Base-by-base conservation (phyloP, 352 stramenopile genomes). In the Phytophthora lateralis region DNA sequence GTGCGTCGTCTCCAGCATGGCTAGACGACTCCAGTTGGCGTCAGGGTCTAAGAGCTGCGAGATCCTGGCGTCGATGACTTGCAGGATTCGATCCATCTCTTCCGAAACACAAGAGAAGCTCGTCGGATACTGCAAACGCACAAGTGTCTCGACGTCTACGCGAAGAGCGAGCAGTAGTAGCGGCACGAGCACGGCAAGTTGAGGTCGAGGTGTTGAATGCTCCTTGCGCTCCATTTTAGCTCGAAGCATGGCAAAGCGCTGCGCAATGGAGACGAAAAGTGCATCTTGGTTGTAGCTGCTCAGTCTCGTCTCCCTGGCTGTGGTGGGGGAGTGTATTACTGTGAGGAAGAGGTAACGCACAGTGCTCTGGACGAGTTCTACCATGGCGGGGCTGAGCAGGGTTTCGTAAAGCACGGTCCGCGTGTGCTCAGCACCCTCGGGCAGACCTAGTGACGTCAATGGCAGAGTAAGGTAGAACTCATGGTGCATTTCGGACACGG, bases 151-250 rank as follows among this genome's bases (percentile, higher is more conserved):
- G 8, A 90, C 45, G 11, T 76, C 67, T 1, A 93, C 74, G 11
- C 84, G 81, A 15, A 91, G 72, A 18, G 69, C 79, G 0, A 93
- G 65, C 14, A 93, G 54, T 5, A 86, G 37, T 9, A 93, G 59
- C 3, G 81, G 78, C 9, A 91, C 37, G 24, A 76, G 74, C 2
- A 88, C 55, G 14, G 63, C 32, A 4, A 80, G 26, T 2, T 70
- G 53, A 6, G 48, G 21, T 37, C 52, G 51, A 26, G 42, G 4
- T 2, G 38, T 30, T 10, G 18, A 45, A 3, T 51, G 63, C 35
- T 72, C 53, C 4, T 62, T 48, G 27, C 35, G 63, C 39, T 70
- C 55, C 34, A 69, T 58, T 47, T 51, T 71, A 24, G 38, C 29
- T 17, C 69, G 63, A n/a, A 76, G 17, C 12, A 53, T 24, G 6